Conservation (phyloP, 805 yeast genomes). For the Spencermartinsiella europaea region DNA sequence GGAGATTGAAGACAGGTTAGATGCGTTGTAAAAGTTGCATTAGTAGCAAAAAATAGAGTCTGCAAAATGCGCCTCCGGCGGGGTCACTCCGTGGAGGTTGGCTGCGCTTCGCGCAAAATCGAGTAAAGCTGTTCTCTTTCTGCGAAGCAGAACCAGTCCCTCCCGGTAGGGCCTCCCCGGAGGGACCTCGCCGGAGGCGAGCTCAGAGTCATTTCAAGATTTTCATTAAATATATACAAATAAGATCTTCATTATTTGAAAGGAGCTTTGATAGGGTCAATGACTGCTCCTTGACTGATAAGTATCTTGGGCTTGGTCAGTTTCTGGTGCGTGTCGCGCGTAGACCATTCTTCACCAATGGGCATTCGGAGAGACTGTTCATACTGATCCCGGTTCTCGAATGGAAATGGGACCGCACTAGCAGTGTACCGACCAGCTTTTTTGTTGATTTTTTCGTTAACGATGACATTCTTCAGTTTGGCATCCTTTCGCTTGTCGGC, state of each 20-base stretch:
- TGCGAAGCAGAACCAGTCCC: too few relatives aligned
- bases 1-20: slow-evolving; percentile 94
- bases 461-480: slow-evolving; percentile 71
- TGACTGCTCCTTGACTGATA: slow-evolving; percentile 81
- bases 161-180: too few relatives aligned
- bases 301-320: slow-evolving; percentile 84
- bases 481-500: slow-evolving; percentile 71
- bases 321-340: slow-evolving; percentile 79
- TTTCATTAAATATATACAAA: neutral
- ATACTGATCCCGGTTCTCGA: slow-evolving; percentile 87
- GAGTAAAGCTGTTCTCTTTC: too few relatives aligned
- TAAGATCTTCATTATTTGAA: slow-evolving; percentile 38
- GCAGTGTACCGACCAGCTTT: slow-evolving; percentile 82
- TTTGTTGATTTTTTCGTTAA: slow-evolving; percentile 82
- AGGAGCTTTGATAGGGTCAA: slow-evolving; percentile 89
- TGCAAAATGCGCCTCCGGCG: neutral
- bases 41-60: too few relatives aligned
- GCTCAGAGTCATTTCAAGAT: too few relatives aligned
- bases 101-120: neutral
- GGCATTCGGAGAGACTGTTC: slow-evolving; percentile 93
- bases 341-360: slow-evolving; percentile 95
- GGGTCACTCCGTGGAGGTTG: neutral
- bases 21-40: slow-evolving; percentile 54
- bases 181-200: too few relatives aligned
- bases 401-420: slow-evolving; percentile 90